phyloP scores from a whole-genome alignment of 202 grass and related monocot genomes.

The Panicum virgatum region DNA sequence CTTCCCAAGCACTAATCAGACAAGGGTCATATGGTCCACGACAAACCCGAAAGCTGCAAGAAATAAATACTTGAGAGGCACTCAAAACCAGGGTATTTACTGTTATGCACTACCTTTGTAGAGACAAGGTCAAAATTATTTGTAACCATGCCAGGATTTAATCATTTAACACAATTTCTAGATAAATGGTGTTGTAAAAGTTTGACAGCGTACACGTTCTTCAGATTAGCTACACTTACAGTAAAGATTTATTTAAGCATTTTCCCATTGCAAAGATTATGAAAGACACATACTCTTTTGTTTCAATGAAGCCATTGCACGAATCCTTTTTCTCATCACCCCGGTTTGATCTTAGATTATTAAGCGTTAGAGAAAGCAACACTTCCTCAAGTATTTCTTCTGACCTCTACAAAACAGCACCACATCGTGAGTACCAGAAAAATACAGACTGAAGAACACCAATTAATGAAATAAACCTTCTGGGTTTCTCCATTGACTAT shows the following conservation, averaged over 20 bases:
- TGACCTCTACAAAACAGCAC: slow-evolving; percentile 62
- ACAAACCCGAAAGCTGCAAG: slow-evolving; percentile 77
- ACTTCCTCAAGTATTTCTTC: slow-evolving; percentile 96
- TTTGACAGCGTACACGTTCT: slow-evolving; percentile 13
- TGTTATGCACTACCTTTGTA: slow-evolving; percentile 6
- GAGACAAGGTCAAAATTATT: slow-evolving; percentile 14
- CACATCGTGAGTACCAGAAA: slow-evolving; percentile 36
- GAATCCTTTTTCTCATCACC: slow-evolving; percentile 44
- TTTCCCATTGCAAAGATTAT: slow-evolving; percentile 22
- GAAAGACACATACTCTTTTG: slow-evolving; percentile 65
- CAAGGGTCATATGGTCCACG: slow-evolving; percentile 66
- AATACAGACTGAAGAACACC: slow-evolving; percentile 6
- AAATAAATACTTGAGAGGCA: slow-evolving; percentile 7
- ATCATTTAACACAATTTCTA: slow-evolving; percentile 23
- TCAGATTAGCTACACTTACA: not conserved
- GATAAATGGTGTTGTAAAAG: not conserved
- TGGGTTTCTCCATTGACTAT: slow-evolving; percentile 89
- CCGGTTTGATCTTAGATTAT: slow-evolving; percentile 62
- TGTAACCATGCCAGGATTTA: not conserved
- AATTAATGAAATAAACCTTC: slow-evolving; percentile 67
- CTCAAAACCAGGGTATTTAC: not conserved
- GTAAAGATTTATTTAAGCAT: slow-evolving; percentile 9
- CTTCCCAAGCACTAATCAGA: slow-evolving; percentile 86
- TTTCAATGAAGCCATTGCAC: slow-evolving; percentile 90
- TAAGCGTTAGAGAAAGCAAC: slow-evolving; percentile 86